Percentiles rank a stretch among this genome's conserved stretches.
phyloP scores from a whole-genome alignment of 1,284 basidiomycete genomes.

The Porodaedalea pini region DNA sequence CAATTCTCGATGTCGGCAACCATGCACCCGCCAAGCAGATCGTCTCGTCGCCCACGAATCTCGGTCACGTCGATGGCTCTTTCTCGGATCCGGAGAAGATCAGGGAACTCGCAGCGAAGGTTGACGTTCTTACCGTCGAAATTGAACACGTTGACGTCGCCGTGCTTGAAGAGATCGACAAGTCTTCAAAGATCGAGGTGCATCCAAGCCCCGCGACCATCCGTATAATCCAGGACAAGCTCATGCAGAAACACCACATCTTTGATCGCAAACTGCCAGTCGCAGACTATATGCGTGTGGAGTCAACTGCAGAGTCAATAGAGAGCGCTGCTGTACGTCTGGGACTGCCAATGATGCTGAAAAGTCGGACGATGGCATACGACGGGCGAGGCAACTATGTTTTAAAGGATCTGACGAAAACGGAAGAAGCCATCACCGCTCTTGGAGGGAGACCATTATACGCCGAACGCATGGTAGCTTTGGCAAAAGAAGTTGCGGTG shows the following conservation, averaged over 20 bases:
- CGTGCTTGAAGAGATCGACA: constrained; percentile 68
- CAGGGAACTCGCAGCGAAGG: constrained; percentile 72
- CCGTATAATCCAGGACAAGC: constrained; percentile 93
- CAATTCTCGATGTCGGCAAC: constrained; percentile 83
- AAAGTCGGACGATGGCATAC: constrained; percentile 92
- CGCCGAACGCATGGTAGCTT: constrained; percentile 92
- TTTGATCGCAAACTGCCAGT: constrained; percentile 60
- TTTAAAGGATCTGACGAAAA: constrained; percentile 55
- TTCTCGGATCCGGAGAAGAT: constrained; percentile 86
- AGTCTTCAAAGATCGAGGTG: constrained; percentile 55
- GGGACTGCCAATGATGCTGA: constrained; percentile 94
- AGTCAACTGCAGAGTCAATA: constrained; percentile 56
- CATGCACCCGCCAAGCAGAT: constrained; percentile 91
- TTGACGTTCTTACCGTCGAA: constrained; percentile 92
- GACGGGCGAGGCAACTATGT: constrained; percentile 95
- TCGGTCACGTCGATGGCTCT: constrained; percentile 82
- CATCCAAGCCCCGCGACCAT: constrained; percentile 88
- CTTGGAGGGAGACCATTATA: constrained; percentile 75
- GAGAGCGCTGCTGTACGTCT: constrained; percentile 50
- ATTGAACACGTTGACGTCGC: constrained; percentile 94
- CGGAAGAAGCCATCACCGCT: constrained; percentile 60
- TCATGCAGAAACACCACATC: constrained; percentile 83
- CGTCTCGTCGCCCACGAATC: constrained; percentile 48
- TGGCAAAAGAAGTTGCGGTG: constrained; percentile 89
- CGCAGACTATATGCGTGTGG: constrained; percentile 67